phyloP scores from a whole-genome alignment of 495 filamentous ascomycete species.

The Neurospora hispaniola region DNA sequence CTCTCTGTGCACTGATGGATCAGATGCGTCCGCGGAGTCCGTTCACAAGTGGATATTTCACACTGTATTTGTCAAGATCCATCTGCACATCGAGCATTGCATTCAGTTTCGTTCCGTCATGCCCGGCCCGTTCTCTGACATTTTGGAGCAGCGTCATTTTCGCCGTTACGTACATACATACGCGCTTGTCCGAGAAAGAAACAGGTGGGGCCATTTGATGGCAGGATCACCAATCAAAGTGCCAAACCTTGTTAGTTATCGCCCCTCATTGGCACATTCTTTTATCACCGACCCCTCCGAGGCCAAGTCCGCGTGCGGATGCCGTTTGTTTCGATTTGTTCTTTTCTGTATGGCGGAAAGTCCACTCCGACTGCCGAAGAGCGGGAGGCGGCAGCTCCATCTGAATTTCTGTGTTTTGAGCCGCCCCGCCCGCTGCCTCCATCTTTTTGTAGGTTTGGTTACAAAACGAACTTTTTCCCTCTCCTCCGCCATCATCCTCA shows the following conservation, averaged over 20 bases:
- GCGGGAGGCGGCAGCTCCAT: neutral
- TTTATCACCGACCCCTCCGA: slow-evolving; percentile 1
- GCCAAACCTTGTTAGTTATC: neutral
- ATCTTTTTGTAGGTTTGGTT: neutral
- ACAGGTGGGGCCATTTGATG: neutral
- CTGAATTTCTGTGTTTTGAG: neutral
- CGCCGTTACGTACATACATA: neutral
- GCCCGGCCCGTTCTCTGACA: neutral
- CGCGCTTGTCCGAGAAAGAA: neutral
- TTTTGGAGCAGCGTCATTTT: neutral
- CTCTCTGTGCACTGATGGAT: neutral
- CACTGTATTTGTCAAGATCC: no score
- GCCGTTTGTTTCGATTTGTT: neutral
- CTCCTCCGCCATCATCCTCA: neutral
- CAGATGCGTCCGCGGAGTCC: no score
- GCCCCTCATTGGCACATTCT: neutral
- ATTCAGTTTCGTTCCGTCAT: neutral
- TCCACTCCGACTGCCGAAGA: neutral
- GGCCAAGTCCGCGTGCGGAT: neutral
- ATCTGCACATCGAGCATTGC: neutral
- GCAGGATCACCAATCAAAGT: neutral
- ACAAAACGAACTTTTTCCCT: slow-evolving; percentile 4
- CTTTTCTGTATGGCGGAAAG: neutral
- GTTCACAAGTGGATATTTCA: no score
- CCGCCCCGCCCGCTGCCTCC: neutral